Evolutionary conservation across 2,329 filamentous ascomycete genomes (phyloP).

Genomic region (Ceratocystis destructans): DNA sequence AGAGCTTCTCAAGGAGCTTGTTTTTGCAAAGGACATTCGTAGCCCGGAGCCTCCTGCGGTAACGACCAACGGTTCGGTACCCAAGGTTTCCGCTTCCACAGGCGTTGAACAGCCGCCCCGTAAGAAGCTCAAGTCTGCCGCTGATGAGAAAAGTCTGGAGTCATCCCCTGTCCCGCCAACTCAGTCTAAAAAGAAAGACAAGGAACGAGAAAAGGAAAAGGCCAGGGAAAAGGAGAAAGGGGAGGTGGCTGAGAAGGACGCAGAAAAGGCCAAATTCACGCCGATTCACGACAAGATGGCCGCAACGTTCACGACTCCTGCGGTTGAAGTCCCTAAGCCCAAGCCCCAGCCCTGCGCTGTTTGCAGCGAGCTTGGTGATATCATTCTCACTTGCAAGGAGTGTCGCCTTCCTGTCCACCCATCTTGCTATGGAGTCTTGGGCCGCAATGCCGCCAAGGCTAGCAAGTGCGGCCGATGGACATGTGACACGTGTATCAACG

Average conservation of each 20-base stretch:
- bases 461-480: constrained; percentile 60
- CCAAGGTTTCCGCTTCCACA: constrained; percentile 13
- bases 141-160: constrained; percentile 33
- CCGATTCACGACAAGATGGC: constrained; percentile 37
- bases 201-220: constrained; percentile 13
- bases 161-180: constrained; percentile 32
- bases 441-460: constrained; percentile 39
- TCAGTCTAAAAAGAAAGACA: constrained; percentile 33
- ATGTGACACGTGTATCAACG: constrained; percentile 92
- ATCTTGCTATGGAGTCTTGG: constrained; percentile 75
- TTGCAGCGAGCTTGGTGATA: constrained; percentile 62
- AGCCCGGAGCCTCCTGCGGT: constrained; percentile 16
- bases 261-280: constrained; percentile 11
- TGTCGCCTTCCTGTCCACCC: constrained; percentile 87
- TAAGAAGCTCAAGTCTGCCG: constrained; percentile 48
- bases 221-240: constrained; percentile 30
- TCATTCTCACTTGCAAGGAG: constrained; percentile 67
- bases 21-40: constrained; percentile 43
- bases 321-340: constrained; percentile 48
- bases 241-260: constrained; percentile 7
- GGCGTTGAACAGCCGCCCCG: constrained; percentile 37
- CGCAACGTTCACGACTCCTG: background rate
- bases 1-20: constrained; percentile 65
- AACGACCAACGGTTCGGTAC: constrained; percentile 19
- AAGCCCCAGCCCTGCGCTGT: constrained; percentile 72